Evolutionary conservation across 352 stramenopile genomes (phyloP), one percentile per base, ranked within the genome.

Genomic region (Phytophthora multivora): DNA sequence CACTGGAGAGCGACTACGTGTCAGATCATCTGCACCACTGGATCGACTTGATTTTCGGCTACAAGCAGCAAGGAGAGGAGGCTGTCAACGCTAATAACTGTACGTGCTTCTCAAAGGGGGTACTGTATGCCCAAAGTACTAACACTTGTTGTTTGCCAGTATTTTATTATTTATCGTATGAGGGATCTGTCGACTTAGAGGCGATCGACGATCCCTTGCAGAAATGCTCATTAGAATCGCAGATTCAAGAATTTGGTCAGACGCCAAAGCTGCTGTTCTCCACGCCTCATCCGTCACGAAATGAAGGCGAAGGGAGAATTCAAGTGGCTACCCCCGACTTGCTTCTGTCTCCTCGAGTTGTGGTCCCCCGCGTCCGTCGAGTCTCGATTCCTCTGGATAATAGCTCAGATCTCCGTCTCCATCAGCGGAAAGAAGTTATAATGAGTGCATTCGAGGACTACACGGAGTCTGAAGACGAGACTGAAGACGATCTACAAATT

Each of bases 11-110:
- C 61, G 96, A 98, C 41, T 89, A 98, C 64, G 97, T 98, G 18
- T 98, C 95, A 26, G 66, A 90, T 42, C 92, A 98, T 72, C 60
- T 99, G 10, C 95, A 98, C 47, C 81, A 98, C 55, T 99, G 97
- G 97, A 98, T 99, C 62, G 96, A 99, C 71, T 81, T 99, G 21
- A 98, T 99, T 31, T 99, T 99, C 66, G 98, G 97, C 26, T 96
- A 83, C 72, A 98, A 98, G 63, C 97, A 99, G 71, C 93, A 97
- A 76, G 97, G 97, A 10, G 77, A 89, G 5, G 84, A 96, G 53
- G 96, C 95, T n/a, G 46, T 91, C 19, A 71, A 86, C 2, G 84
- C 87, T 15, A 70, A 96, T 75, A 96, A 96, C 57, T 75, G 86
- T 95, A 46, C 45, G 66, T 66, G 19, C 2, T 40, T 60, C n/a